Conservation (phyloP, 495 filamentous ascomycete species). For the Corynascus novoguineensis region DNA sequence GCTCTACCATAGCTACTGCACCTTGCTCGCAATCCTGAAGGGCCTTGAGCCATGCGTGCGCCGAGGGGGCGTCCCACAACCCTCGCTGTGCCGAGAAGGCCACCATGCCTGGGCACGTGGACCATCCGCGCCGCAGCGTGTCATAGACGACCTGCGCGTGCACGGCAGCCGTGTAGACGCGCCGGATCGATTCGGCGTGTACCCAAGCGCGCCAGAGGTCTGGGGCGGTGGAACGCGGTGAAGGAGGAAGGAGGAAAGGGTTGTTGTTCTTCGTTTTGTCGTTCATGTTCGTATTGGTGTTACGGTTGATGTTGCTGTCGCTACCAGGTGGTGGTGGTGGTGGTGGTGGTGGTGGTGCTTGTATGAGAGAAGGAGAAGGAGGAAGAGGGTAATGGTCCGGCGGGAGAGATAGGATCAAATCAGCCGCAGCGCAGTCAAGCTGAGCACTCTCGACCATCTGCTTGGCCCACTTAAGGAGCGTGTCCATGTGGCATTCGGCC, state of each 20-base stretch:
- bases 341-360: not conserved
- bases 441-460: constrained; percentile 32
- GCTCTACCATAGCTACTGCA: not conserved
- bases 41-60: constrained; percentile 22
- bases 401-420: not conserved
- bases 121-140: constrained; percentile 31
- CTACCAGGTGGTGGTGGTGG: not conserved
- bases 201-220: constrained; percentile 35
- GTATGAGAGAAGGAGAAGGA: not conserved
- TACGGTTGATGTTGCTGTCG: not conserved
- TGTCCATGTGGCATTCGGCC: constrained; percentile 42
- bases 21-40: not conserved
- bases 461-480: constrained; percentile 38
- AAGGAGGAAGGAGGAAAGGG: constrained; percentile 26
- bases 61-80: constrained; percentile 34
- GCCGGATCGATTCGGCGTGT: constrained; percentile 32
- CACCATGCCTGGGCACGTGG: constrained; percentile 28
- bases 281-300: no score
- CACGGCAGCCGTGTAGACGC: constrained; percentile 26
- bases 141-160: constrained; percentile 26
- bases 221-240: constrained; percentile 4
- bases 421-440: constrained; percentile 20
- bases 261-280: constrained; percentile 13
- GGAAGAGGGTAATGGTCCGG: not conserved
- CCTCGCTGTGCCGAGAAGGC: constrained; percentile 27